These are phyloP conservation scores for Chenopodium suecicum DNA, from an alignment of 148 eudicot genomes.

Conservation along the genomic window DNA sequence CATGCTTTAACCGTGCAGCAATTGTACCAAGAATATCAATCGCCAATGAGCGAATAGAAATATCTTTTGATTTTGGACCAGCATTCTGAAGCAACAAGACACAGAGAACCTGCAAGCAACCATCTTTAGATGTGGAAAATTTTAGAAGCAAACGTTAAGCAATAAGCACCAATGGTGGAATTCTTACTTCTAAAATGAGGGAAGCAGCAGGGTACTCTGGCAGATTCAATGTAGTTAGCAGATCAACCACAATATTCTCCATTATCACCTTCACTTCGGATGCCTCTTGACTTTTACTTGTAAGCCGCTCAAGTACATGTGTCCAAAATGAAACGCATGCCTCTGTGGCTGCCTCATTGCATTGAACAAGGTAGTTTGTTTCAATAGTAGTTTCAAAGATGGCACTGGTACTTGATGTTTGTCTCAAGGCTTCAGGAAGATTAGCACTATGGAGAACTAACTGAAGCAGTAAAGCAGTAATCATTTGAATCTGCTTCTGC, in stretches of 20 bases:
- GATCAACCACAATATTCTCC: constrained; percentile 84
- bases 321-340: constrained; percentile 93
- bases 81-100: constrained; percentile 96
- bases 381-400: constrained; percentile 62
- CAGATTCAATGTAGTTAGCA: constrained; percentile 74
- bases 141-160: background rate
- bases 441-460: constrained; percentile 85
- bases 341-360: constrained; percentile 90
- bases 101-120: constrained; percentile 83
- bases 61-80: constrained; percentile 91
- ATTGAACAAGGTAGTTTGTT: constrained; percentile 50
- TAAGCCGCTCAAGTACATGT: constrained; percentile 80
- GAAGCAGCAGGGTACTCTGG: constrained; percentile 97
- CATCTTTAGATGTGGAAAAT: constrained; percentile 27
- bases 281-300: constrained; percentile 79
- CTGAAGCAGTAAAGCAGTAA: constrained; percentile 79
- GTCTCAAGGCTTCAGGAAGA: constrained; percentile 80
- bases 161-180: constrained; percentile 10
- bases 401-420: constrained; percentile 42
- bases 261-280: constrained; percentile 79
- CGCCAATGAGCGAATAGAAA: constrained; percentile 75
- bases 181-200: constrained; percentile 75
- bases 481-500: constrained; percentile 93
- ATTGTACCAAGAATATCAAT: constrained; percentile 92
- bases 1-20: constrained; percentile 91